These are phyloP conservation scores for Agapanthus africanus DNA, from an alignment of 106 monocot species.

Conservation along the genomic window DNA sequence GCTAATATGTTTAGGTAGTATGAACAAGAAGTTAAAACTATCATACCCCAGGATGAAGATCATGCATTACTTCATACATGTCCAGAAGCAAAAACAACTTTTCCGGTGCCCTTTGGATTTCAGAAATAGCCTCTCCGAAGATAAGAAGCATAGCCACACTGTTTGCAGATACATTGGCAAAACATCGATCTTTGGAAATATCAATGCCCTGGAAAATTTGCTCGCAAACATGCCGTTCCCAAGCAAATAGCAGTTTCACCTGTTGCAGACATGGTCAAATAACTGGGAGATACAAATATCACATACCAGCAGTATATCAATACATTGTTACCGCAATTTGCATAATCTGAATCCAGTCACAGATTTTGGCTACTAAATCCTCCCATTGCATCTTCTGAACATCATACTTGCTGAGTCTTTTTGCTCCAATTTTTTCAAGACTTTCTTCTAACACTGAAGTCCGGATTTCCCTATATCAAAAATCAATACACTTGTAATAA, in stretches of 20 bases:
- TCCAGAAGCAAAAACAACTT: constrained; percentile 80
- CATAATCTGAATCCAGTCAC: constrained; percentile 66
- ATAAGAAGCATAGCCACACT: constrained; percentile 56
- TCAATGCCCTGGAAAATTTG: constrained; percentile 54
- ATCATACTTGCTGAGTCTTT: constrained; percentile 58
- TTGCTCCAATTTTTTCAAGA: constrained; percentile 55
- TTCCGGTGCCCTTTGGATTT: constrained; percentile 70
- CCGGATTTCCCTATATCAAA: constrained; percentile 39
- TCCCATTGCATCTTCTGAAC: constrained; percentile 72
- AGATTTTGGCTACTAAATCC: constrained; percentile 62
- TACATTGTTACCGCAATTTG: constrained; percentile 51
- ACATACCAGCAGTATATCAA: not conserved
- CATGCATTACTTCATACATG: constrained; percentile 83
- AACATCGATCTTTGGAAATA: constrained; percentile 55
- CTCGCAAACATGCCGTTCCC: constrained; percentile 56
- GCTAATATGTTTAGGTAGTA: too few relatives aligned
- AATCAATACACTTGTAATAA: not conserved
- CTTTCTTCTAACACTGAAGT: constrained; percentile 48
- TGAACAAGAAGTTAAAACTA: too few relatives aligned
- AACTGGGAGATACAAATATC: not conserved
- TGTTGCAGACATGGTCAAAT: constrained; percentile 14
- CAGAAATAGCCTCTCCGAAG: constrained; percentile 79
- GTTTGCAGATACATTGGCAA: constrained; percentile 60
- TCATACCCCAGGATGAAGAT: constrained; percentile 61
- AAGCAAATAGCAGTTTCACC: constrained; percentile 73